Base-by-base conservation (phyloP, 108 stramenopile genomes). In the Schizochytrium sp. region DNA sequence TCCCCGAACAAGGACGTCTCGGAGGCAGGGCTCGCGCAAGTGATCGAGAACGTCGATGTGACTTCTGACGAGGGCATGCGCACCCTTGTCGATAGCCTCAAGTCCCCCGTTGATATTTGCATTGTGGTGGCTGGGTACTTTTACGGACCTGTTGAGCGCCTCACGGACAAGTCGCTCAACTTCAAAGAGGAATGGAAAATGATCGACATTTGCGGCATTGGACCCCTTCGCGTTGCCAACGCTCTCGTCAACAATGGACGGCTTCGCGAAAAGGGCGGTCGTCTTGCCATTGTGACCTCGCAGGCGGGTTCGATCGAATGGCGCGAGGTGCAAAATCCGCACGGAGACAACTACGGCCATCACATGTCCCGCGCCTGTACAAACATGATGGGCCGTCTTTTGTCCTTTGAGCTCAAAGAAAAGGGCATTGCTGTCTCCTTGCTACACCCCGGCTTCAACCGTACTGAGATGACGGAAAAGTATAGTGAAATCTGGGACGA, bases 391-490 rank as follows among this genome's bases (percentile, higher is more conserved):
- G 95, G 93, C 47, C 94, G 92, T 28, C 83, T 97, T 21, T 90
- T 95, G 48, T 92, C 96, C 58, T 93, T 96, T 88, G 97, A 97
- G 91, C 95, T 97, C 58, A 91, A 94, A 88, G 87, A 76, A 28
- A 94, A 95, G 93, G 95, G 95, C 76, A 94, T 95, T 89, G 87
- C 96, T 41, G 95, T 97, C 34, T 63, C 95, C 57, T 60, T 96
- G 34, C 89, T 97, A 43, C 97, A 97, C 90, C 97, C 97, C 59
- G 97, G 97, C 58, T 97, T 97, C 92, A 97, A 96, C 93, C 94
- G 95, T 57, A 97, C 97, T 5, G 95, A 93, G 76, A 97, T 97
- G 97, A 97, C 97, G 14, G 93, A 94, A 69, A 96, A 96, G 91
- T 96, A 95, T 91, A 94, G 95, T 76, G 92, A 93, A n/a, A 96